Percentiles rank a stretch among this genome's conserved stretches.
Conservation (phyloP, 495 filamentous ascomycete genomes). For the Parmelia sp. region DNA sequence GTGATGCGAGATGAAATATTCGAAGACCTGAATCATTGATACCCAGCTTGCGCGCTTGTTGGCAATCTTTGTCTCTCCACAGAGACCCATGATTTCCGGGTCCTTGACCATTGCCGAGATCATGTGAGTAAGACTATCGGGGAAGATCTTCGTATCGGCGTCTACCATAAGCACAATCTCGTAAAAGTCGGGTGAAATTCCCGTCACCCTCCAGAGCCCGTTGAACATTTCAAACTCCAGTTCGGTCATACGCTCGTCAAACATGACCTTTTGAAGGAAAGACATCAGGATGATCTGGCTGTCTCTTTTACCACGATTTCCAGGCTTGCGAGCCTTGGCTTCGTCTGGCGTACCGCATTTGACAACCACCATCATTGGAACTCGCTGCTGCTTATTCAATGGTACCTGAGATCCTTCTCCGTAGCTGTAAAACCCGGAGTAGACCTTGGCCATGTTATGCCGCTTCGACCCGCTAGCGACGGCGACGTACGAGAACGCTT, state of each 20-base stretch:
- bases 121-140: constrained; percentile 97
- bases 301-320: constrained; percentile 97
- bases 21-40: constrained; percentile 99
- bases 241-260: constrained; percentile 99
- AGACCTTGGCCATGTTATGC: constrained; percentile 99
- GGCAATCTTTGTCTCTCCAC: constrained; percentile 98
- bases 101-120: constrained; percentile 98
- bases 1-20: constrained; percentile 99
- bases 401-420: constrained; percentile 74
- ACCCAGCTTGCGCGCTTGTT: constrained; percentile 96
- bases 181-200: constrained; percentile 95
- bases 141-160: constrained; percentile 98
- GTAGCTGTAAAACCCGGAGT: constrained; percentile 97
- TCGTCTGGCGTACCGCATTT: constrained; percentile 95
- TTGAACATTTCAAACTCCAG: constrained; percentile 99
- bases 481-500: constrained; percentile 90
- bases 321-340: constrained; percentile 70
- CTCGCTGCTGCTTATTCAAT: constrained; percentile 83
- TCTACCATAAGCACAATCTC: constrained; percentile 98
- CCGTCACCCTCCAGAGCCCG: constrained; percentile 95
- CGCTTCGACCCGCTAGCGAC: constrained; percentile 94
- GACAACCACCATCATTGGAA: constrained; percentile 98
- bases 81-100: constrained; percentile 98
- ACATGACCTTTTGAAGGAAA: constrained; percentile 99
- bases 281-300: constrained; percentile 99